Evolutionary conservation across 768 basidiomycete genomes (phyloP).

Genomic region (Pleurotus tuber-regium): DNA sequence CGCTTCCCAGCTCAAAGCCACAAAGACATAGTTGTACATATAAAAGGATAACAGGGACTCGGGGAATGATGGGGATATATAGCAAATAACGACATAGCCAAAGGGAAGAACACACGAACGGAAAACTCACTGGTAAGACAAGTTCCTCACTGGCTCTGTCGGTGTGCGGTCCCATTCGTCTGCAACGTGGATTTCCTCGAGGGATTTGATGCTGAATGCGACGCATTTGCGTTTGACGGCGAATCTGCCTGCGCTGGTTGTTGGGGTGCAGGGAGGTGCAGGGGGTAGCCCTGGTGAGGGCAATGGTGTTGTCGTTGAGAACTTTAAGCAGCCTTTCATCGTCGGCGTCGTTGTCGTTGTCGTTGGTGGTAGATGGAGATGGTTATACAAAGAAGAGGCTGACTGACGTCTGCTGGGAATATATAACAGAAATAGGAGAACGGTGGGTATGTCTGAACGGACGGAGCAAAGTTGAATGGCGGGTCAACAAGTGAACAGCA

Average conservation of each 20-base stretch:
- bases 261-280: conserved; percentile 18
- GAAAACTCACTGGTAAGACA: conserved; percentile 65
- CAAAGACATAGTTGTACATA: no score
- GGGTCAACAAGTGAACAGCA: conserved; percentile 8
- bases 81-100: conserved; percentile 2
- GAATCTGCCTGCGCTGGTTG: conserved; percentile 16
- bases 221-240: conserved; percentile 49
- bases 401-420: neutral
- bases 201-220: conserved; percentile 52
- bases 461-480: conserved; percentile 1
- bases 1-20: no score
- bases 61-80: conserved; percentile 12
- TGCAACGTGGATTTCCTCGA: conserved; percentile 59
- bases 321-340: conserved; percentile 41
- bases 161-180: conserved; percentile 84
- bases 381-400: neutral
- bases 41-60: conserved; percentile 2
- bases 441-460: neutral
- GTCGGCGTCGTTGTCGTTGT: neutral
- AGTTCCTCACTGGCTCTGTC: conserved; percentile 54
- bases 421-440: conserved; percentile 9
- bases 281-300: conserved; percentile 8
- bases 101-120: conserved; percentile 8
- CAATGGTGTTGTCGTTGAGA: conserved; percentile 1
- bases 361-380: no score